Conservation (phyloP, 2,329 filamentous ascomycete genomes). For the Leptographium flavum region DNA sequence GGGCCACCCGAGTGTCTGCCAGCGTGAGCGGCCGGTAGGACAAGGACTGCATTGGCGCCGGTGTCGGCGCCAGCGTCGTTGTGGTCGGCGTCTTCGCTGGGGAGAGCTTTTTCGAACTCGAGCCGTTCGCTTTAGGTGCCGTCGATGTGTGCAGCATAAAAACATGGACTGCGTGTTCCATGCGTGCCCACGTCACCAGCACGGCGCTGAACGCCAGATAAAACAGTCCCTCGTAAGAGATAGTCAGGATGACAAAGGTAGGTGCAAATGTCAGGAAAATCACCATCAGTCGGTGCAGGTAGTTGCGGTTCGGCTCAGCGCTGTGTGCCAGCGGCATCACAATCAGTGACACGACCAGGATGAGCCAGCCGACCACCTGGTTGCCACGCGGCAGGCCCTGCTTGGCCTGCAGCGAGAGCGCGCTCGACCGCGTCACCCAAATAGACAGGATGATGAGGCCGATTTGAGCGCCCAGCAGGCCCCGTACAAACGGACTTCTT, state of each 20-base stretch:
- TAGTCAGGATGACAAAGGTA: constrained; percentile 87
- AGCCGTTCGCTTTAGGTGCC: not conserved
- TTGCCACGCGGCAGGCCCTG: constrained; percentile 76
- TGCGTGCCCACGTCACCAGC: constrained; percentile 76
- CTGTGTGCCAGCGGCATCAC: constrained; percentile 70
- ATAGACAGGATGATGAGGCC: constrained; percentile 71
- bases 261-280: constrained; percentile 90
- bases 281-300: constrained; percentile 76
- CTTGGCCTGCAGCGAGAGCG: constrained; percentile 72
- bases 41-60: not conserved
- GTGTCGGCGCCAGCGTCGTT: not conserved
- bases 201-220: constrained; percentile 80
- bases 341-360: constrained; percentile 53
- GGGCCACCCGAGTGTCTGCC: constrained; percentile 71
- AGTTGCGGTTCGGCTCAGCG: constrained; percentile 68
- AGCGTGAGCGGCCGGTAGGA: constrained; percentile 55
- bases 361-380: constrained; percentile 71
- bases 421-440: constrained; percentile 74
- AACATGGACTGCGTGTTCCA: constrained; percentile 65
- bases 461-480: constrained; percentile 54
- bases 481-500: constrained; percentile 35
- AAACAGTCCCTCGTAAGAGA: constrained; percentile 94
- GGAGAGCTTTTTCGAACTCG: not conserved
- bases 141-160: constrained; percentile 18
- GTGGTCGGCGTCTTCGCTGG: not conserved